Base-by-base conservation (phyloP, 208 protist genomes). In the Lotmaria passim region DNA sequence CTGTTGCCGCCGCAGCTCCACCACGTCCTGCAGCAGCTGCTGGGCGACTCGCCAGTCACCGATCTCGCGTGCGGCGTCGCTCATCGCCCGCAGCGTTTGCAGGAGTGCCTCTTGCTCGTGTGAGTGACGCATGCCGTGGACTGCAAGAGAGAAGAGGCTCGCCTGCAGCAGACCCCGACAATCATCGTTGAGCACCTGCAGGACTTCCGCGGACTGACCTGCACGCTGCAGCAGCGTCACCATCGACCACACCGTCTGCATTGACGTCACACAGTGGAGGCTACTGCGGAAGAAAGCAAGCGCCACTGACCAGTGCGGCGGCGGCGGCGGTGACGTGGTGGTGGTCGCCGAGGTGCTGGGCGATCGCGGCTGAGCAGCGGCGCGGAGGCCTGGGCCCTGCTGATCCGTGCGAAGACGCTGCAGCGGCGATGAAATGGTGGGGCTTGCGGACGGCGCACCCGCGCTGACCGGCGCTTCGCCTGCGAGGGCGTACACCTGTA, bases 1-100 rank as follows among this genome's bases (percentile, higher is more conserved):
- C 31, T 69, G 47, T 24, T 77, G 59, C 69, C 52, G 73, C 43
- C 62, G 58, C 46, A 73, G 50, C 26, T 69, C 47, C 52, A 69
- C 76, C 31, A 75, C 75, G 39, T 56, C 43, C 15, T 34, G 65
- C 52, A 79, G 74, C 33, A 93, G 23, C 48, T 57, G 59, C 63
- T 87, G 69, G 24, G 74, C 63, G 4, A 86, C 39, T 19, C 46
- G 50, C 87, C 81, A 87, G 52, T 90, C 79, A 0, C 87, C 83
- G 17, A 80, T 17, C 39, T 89, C 82, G 7, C 80, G 53, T 1
- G 80, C 77, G 1, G 87, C 79, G 10, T 58, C 58, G 33, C 84
- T 83, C 19, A 78, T 58, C 15, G 65, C 39, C 46, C 65, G 23
- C 33, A 78, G 53, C 6, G 53, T 67, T 41, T 69, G 33, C 69